Percentiles rank a stretch among this genome's conserved stretches.
Evolutionary conservation across 306 rosid genomes (phyloP).

Genomic region (Psophocarpus tetragonolobus): DNA sequence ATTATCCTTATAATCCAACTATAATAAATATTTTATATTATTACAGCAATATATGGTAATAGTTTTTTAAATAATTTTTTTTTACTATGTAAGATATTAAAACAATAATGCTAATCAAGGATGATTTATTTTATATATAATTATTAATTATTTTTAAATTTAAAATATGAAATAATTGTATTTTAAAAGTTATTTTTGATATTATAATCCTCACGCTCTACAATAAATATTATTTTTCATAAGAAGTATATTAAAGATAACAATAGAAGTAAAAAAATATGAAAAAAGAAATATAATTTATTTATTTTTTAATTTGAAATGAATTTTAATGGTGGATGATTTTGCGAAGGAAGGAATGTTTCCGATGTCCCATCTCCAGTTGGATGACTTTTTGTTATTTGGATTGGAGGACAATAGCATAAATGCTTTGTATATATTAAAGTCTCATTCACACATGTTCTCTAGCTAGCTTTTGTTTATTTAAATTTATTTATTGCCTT

Average conservation of each 20-base stretch:
- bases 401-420: background rate
- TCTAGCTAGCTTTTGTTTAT: background rate
- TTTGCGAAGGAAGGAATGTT: background rate
- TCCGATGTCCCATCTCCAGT: background rate
- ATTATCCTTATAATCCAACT: no score
- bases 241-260: background rate
- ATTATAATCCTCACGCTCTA: background rate
- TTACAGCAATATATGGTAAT: no score
- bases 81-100: no score
- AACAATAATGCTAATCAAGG: background rate
- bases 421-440: background rate
- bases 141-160: background rate
- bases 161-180: background rate
- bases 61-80: no score
- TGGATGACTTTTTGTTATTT: background rate
- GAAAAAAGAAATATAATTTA: background rate
- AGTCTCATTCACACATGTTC: background rate
- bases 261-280: background rate
- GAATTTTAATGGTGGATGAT: background rate
- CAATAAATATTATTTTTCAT: background rate
- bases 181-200: background rate
- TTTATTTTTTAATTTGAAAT: background rate
- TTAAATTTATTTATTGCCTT: background rate
- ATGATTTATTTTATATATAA: background rate
- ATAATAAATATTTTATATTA: no score